Conservation (phyloP, 2,329 filamentous ascomycete species). For the Diatrype stigma region DNA sequence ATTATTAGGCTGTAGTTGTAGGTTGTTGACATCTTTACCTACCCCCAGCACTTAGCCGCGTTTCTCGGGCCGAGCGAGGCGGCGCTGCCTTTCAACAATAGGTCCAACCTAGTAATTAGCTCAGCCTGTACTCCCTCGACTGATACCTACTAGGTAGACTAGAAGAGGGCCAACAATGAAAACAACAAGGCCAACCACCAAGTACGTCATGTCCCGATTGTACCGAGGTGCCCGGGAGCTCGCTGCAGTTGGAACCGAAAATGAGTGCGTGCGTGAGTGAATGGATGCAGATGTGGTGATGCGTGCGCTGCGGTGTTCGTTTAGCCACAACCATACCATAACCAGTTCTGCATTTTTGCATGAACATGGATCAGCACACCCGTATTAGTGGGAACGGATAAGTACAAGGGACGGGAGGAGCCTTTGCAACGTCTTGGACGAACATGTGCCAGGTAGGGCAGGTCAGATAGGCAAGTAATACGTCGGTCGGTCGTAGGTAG, state of each 20-base stretch:
- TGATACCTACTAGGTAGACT: neutral
- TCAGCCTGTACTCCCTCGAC: too few species aligned
- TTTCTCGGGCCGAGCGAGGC: neutral
- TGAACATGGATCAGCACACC: neutral
- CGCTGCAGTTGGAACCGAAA: neutral
- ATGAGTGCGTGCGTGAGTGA: neutral
- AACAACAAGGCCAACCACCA: neutral
- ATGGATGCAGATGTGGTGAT: neutral
- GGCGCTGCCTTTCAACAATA: neutral
- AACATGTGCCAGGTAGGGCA: neutral
- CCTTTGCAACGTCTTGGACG: neutral
- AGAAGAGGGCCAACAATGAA: neutral
- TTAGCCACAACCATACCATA: too few species aligned
- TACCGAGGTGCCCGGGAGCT: neutral
- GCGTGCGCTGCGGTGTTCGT: neutral
- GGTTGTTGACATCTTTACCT: neutral
- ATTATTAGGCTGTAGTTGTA: neutral
- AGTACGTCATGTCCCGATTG: neutral
- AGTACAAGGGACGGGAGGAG: constrained; percentile 1
- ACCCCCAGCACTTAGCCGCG: neutral
- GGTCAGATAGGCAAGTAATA: neutral
- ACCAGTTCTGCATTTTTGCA: too few species aligned
- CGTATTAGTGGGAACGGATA: neutral
- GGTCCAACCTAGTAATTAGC: too few species aligned
- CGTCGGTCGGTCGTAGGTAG: too few species aligned